Conservation (phyloP, 169 alveolate genomes). For the Plasmodium gonderi region DNA sequence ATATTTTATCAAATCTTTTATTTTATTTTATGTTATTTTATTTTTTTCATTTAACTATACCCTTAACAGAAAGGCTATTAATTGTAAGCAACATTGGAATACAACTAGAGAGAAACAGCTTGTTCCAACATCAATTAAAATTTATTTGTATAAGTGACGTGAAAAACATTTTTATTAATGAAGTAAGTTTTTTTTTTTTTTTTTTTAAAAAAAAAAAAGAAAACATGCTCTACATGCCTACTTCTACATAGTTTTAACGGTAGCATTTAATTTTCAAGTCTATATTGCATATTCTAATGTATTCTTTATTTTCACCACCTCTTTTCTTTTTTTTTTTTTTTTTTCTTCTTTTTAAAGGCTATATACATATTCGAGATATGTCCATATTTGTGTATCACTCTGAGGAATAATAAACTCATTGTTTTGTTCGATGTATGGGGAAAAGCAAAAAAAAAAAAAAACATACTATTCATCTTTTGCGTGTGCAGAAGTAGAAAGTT, state of each 20-base stretch:
- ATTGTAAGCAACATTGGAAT: slow-evolving; percentile 47
- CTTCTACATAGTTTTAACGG: background rate
- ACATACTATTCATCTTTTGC: no score
- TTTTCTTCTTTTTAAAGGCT: slow-evolving; percentile 28
- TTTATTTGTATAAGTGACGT: slow-evolving; percentile 50
- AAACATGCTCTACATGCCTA: background rate
- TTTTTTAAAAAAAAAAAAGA: no score
- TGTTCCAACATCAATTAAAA: slow-evolving; percentile 12
- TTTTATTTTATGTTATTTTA: no score
- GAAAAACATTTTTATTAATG: slow-evolving; percentile 37
- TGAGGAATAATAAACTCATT: slow-evolving; percentile 18
- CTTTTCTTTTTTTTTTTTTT: slow-evolving; percentile 5
- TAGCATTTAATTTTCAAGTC: background rate
- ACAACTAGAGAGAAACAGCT: slow-evolving; percentile 46
- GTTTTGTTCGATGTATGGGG: slow-evolving; percentile 52
- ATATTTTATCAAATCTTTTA: background rate
- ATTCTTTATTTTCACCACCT: background rate
- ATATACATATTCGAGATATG: slow-evolving; percentile 66
- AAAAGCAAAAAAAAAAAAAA: background rate
- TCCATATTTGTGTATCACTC: slow-evolving; percentile 40
- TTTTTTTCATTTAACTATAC: background rate
- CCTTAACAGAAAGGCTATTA: slow-evolving; percentile 46
- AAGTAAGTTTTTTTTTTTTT: slow-evolving; percentile 1
- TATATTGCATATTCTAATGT: background rate
- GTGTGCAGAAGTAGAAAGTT: no score